These are phyloP conservation scores for Tricholoma flavovirens DNA, from an alignment of 768 basidiomycete genomes.

Conservation along the genomic window DNA sequence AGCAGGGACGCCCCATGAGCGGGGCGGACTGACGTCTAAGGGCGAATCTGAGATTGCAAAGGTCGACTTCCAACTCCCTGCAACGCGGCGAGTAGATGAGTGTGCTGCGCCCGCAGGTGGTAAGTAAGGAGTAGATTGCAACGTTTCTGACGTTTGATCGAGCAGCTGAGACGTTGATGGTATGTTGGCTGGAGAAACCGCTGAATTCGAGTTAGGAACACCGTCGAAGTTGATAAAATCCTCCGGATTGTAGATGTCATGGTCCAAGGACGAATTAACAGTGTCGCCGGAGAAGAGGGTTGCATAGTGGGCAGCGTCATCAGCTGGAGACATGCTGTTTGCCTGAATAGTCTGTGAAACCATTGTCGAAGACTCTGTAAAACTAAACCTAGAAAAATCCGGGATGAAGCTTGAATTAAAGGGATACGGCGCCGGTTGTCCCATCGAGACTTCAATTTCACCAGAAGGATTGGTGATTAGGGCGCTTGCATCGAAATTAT, in stretches of 20 bases:
- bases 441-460: conserved; percentile 33
- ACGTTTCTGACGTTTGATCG: conserved; percentile 2
- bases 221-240: conserved; percentile 29
- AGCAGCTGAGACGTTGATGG: neutral
- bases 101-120: conserved; percentile 52
- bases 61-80: conserved; percentile 40
- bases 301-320: neutral
- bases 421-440: conserved; percentile 11
- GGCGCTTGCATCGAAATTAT: conserved; percentile 24
- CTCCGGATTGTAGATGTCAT: conserved; percentile 13
- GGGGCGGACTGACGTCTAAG: conserved; percentile 24
- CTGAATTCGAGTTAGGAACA: neutral
- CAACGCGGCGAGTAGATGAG: conserved; percentile 49
- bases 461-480: conserved; percentile 30
- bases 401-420: conserved; percentile 1
- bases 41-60: conserved; percentile 17
- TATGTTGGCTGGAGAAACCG: neutral
- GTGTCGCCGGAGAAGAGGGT: neutral
- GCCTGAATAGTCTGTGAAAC: neutral
- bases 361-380: neutral
- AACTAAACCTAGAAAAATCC: neutral
- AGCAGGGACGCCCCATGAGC: conserved; percentile 23
- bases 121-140: conserved; percentile 28
- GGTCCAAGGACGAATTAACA: neutral
- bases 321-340: neutral